Evolutionary conservation across 108 stramenopile genomes (phyloP), one percentile per base, ranked within the genome.

Genomic region (Tribonema minus): DNA sequence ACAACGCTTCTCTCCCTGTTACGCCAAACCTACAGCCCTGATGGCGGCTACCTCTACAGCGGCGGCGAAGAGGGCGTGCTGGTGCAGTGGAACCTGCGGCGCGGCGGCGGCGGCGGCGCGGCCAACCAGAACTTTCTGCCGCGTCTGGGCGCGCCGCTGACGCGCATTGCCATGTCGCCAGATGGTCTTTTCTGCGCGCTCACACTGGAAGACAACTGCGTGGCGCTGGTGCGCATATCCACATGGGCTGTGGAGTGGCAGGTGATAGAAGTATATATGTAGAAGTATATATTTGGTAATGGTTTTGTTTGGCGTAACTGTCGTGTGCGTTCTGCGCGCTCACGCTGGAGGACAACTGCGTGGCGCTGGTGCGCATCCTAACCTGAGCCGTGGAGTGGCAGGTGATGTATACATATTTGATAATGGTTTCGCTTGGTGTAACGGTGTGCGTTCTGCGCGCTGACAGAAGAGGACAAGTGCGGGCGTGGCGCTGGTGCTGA

Each of bases 21-120:
- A n/a, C n/a, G n/a, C n/a, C n/a, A n/a, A n/a, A n/a, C n/a, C 37
- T 6, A 6, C 67, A 46, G 67, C 3, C 28, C 26, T 26, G 46
- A 54, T 6, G 37, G 46, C 15, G 15, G 20, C 15, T 54, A 77
- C 5, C 40, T 80, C 9, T 59, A 75, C 23, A 70, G 68, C 15
- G 79, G 79, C n/a, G 79, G 79, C 0, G 76, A 76, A 23, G 79
- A 80, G 32, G 79, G 74, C 6, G 79, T 80, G 69, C 75, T 80
- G 35, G 76, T 80, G n/a, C 70, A 72, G 46, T 80, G 79, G 79
- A 71, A 80, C 25, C 61, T 72, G 23, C 29, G 23, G 0, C 59
- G 64, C 40, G 76, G 75, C 68, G n/a, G n/a, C n/a, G n/a, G n/a
- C n/a, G n/a, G n/a, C n/a, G n/a, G n/a, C n/a, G n/a, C n/a, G n/a